phyloP scores from a whole-genome alignment of 2,329 filamentous ascomycete genomes.

The Ambrosiella xylebori region DNA sequence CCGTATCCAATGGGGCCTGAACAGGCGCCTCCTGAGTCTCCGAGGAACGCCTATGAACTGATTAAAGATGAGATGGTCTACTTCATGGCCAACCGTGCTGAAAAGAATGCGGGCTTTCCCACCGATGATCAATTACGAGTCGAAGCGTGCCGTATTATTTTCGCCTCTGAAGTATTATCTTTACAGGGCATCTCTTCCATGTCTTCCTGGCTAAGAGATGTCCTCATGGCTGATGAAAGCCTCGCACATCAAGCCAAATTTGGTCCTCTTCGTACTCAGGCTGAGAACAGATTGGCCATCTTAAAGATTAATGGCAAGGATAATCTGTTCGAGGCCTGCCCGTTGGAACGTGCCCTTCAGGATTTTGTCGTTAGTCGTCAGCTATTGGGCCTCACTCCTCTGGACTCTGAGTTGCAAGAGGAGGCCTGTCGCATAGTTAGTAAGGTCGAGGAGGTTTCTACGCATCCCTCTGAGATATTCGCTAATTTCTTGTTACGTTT shows the following conservation, averaged over 20 bases:
- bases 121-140: constrained; percentile 36
- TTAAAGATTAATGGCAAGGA: constrained; percentile 41
- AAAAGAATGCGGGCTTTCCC: constrained; percentile 24
- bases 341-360: constrained; percentile 36
- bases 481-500: constrained; percentile 40
- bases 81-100: constrained; percentile 29
- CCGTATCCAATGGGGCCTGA: constrained; percentile 36
- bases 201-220: constrained; percentile 39
- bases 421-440: constrained; percentile 42
- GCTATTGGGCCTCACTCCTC: constrained; percentile 39
- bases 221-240: constrained; percentile 33
- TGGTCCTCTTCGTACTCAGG: constrained; percentile 28
- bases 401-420: constrained; percentile 41
- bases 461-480: constrained; percentile 30
- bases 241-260: constrained; percentile 29
- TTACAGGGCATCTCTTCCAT: constrained; percentile 23
- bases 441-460: constrained; percentile 35
- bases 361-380: constrained; percentile 34
- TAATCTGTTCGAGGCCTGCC: constrained; percentile 38
- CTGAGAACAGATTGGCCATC: constrained; percentile 29
- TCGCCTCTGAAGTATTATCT: constrained; percentile 33
- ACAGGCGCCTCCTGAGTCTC: constrained; percentile 26
- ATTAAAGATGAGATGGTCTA: constrained; percentile 40
- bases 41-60: constrained; percentile 42
- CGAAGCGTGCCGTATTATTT: constrained; percentile 43